Base-by-base conservation (phyloP, 495 filamentous ascomycete genomes). In the Pseudoneurospora amorphoporcata region DNA sequence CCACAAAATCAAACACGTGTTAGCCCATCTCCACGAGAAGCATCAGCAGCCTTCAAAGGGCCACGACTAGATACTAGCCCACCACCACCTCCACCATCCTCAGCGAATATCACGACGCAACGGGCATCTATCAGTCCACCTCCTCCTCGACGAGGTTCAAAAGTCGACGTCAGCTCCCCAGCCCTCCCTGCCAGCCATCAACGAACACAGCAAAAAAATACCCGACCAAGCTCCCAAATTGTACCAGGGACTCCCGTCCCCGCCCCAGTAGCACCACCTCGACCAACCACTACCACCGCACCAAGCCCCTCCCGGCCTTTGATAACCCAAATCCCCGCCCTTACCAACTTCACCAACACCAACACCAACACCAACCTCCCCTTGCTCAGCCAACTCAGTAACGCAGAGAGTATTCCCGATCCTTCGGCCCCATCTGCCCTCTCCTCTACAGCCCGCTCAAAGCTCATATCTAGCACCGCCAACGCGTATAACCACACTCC, bases 221-320 rank as follows among this genome's bases (percentile, higher is more conserved):
- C 35, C 3, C 53, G 7, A 35, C 53, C 53, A 5, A 17, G 7
- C 7, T 17, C 29, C 6, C 29, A 35, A 35, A 65, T 65, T 14
- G 29, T 35, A 65, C 53, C 53, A 65, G 53, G 53, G 3, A 65
- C 53, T 65, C 53, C 53, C 14, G 53, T 29, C 0, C 53, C 53
- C 0, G 1, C 0, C 7, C 23, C 2, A 61, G 29, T 12, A 35
- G 19, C 19, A 12, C 84, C 39, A 72, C 82, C 47, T 82, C 83
- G 9, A 75, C 75, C 47, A 79, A 81, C 69, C 74, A 83, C 16
- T 84, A 81, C 69, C 74, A 83, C 16, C 83, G 77, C 2, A 75
- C 85, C 8, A 72, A 77, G 37, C 82, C 84, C 10, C 75, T 77
- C 73, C 81, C 82, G 16, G 77, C 74, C 32, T 81, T 79, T 5